Percentiles rank a stretch among this genome's conserved stretches.
Conservation (phyloP, 768 basidiomycete species). For the Pleurotus ostreatus region DNA sequence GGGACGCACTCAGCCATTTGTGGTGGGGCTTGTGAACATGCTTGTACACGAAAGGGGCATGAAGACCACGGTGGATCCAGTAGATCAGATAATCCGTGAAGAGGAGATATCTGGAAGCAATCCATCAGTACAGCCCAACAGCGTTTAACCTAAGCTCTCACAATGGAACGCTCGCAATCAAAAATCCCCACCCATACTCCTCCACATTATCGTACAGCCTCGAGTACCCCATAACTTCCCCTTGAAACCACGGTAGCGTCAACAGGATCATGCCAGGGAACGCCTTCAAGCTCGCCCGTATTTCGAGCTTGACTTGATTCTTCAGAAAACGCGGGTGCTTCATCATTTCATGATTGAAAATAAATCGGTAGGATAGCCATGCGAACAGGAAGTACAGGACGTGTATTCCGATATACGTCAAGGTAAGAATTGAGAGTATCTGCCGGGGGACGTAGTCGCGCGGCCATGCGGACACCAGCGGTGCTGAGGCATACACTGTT, state of each 20-base stretch:
- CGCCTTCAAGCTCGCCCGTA: conserved; percentile 63
- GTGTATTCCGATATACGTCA: conserved; percentile 82
- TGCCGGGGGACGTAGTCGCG: conserved; percentile 82
- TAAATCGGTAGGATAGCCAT: conserved; percentile 71
- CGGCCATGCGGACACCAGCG: conserved; percentile 71
- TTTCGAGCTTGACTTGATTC: conserved; percentile 82
- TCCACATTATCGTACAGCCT: conserved; percentile 73
- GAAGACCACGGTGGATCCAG: conserved; percentile 92
- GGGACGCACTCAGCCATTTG: conserved; percentile 88
- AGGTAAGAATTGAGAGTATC: conserved; percentile 57
- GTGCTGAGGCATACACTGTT: conserved; percentile 22
- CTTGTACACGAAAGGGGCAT: conserved; percentile 86
- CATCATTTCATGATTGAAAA: conserved; percentile 97
- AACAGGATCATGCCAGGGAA: conserved; percentile 82
- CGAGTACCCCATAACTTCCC: conserved; percentile 84
- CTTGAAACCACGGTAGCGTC: conserved; percentile 93
- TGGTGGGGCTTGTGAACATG: conserved; percentile 95
- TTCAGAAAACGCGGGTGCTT: conserved; percentile 90
- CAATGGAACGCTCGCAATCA: conserved; percentile 66
- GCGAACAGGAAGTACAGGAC: conserved; percentile 88
- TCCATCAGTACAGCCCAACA: no score
- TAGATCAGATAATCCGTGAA: conserved; percentile 95
- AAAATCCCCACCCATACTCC: conserved; percentile 76
- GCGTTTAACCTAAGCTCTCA: conserved; percentile 29
- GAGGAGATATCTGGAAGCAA: conserved; percentile 57